Evolutionary conservation across 2,329 filamentous ascomycete species (phyloP), one percentile per base, ranked within the genome.

Genomic region (Aspergillus brasiliensis): DNA sequence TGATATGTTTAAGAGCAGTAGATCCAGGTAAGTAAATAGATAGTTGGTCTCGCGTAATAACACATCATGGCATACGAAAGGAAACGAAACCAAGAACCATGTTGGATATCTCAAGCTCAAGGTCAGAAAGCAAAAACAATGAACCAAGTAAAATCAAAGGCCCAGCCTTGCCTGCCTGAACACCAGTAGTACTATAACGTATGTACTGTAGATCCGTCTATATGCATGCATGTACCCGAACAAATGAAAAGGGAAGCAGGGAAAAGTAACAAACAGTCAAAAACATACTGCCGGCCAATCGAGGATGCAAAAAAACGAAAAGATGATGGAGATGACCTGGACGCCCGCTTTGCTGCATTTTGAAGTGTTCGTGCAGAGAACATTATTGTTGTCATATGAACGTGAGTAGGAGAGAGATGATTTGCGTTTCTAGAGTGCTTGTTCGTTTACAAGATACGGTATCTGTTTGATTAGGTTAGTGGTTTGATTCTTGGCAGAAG

Each of bases 41-140:
- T 21, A 42, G 28, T 13, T 3, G 7, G 37, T 34, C 31, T 34
- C 31, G 31, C 10, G 13, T 34, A 34, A 34, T 34, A 15, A 34
- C 31, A 34, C 11, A 34, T 34, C 31, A 15, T 13, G 31, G 31
- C 31, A 34, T 34, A 10, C 7, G 13, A 13, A 46, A 21, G 40
- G 10, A 25, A 52, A 57, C 61, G 58, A 47, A 56, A 60, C 46
- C 46, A 49, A 49, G 46, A 62, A 61, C 61, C 56, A 59, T 46
- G 47, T 56, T 56, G 62, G 63, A 66, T 65, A 62, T 63, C 58
- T 62, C 63, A 63, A 56, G 54, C 46, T 64, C 57, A 59, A 56
- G 46, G 46, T 51, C 27, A 54, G 59, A 31, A 38, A 62, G 28
- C 40, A 34, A 54, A 40, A 4, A 31, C 52, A 48, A 49, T 34